Percentiles rank a stretch among this genome's conserved stretches.
phyloP scores from a whole-genome alignment of 805 yeast genomes.

The Metschnikowia chrysomelidarum region DNA sequence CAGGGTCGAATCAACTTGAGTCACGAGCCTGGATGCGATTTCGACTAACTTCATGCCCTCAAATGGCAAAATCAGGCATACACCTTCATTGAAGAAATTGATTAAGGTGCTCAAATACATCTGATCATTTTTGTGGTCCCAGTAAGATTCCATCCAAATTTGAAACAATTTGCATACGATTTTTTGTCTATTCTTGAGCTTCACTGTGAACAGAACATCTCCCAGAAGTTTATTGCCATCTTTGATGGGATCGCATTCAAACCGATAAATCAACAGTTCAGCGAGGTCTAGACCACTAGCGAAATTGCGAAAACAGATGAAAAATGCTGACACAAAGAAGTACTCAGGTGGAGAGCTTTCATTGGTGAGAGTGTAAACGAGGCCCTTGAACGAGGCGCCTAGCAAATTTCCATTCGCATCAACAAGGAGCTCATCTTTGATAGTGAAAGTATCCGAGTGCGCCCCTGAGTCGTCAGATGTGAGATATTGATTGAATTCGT shows the following conservation, averaged over 20 bases:
- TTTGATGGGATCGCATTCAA: slow-evolving; percentile 9
- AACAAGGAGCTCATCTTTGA: slow-evolving; percentile 48
- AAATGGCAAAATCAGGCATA: slow-evolving; percentile 57
- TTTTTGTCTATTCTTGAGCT: slow-evolving; percentile 58
- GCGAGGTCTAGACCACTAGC: slow-evolving; percentile 64
- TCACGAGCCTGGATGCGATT: slow-evolving; percentile 57
- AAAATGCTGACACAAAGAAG: slow-evolving; percentile 69
- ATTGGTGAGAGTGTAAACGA: slow-evolving; percentile 64
- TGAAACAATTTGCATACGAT: slow-evolving; percentile 68
- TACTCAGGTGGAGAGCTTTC: slow-evolving; percentile 63
- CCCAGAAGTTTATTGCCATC: slow-evolving; percentile 33
- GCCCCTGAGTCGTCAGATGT: slow-evolving; percentile 13
- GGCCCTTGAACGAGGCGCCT: slow-evolving; percentile 71
- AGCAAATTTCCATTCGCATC: slow-evolving; percentile 51
- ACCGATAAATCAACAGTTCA: slow-evolving; percentile 44
- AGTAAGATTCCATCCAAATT: slow-evolving; percentile 87
- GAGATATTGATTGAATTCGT: slow-evolving; percentile 37
- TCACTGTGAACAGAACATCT: slow-evolving; percentile 29
- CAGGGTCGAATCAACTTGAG: slow-evolving; percentile 26
- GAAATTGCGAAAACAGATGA: slow-evolving; percentile 73
- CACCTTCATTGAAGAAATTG: slow-evolving; percentile 77
- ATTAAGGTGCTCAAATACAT: slow-evolving; percentile 63
- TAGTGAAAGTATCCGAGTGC: slow-evolving; percentile 14
- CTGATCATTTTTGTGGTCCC: slow-evolving; percentile 68
- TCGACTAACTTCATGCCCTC: slow-evolving; percentile 64